Base-by-base conservation (phyloP, 371 early-diverging fungal genomes). In the Phascolomyces articulosus region DNA sequence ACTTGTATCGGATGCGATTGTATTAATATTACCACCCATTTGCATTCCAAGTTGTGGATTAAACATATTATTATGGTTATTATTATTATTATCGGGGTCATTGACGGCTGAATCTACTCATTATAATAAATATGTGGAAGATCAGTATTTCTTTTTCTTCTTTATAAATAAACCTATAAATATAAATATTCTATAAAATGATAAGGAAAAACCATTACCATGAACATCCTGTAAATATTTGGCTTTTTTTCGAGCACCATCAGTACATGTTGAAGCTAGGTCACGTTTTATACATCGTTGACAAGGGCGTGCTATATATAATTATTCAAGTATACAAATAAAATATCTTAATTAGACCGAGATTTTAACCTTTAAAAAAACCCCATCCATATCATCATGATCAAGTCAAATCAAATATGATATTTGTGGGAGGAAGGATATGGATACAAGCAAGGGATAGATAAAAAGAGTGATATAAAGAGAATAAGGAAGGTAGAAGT, bases 141-240 rank as follows among this genome's bases (percentile, higher is more conserved):
- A 44, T 44, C 44, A 44, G 44, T 4, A 18, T 44, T 38, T 38
- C 38, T 38, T 38, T 38, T 13, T 38, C 13, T n/a, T n/a, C n/a
- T n/a, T n/a, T n/a, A n/a, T n/a, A n/a, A 34, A 2, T 34, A 34
- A 34, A 34, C 11, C 6, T 34, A 11, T 34, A 1, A 34, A 34
- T 9, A 34, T 9, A 47, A 47, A 47, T 20, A n/a, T 7, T 7
- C 54, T 8, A 18, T 26, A 13, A 8, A 21, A 21, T 54, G 29
- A 24, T 7, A 13, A 0, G 20, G 31, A 28, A 28, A 55, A 4
- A 4, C 20, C 61, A 64, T 64, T 58, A 69, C 66, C 72, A 51
- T 67, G 76, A 40, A 71, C 71, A 29, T 88, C 89, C 55, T 83
- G 79, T 60, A 95, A 78, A 61, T 95, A 95, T 78, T 95, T 95